Base-by-base conservation (phyloP, 1,139 yeast species). In the Yamadazyma mexicana region DNA sequence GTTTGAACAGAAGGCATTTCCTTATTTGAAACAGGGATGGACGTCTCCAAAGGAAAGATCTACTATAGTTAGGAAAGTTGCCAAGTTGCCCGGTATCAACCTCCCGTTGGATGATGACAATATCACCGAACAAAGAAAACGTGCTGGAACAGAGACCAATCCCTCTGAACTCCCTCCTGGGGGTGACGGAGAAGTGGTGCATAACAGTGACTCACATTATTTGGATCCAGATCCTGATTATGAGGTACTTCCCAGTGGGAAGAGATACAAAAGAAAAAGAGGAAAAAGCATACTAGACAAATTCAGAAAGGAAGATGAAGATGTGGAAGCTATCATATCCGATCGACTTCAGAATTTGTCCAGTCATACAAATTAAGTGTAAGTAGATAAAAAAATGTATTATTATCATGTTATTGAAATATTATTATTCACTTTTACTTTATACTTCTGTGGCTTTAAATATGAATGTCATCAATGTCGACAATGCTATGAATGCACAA, bases 11-110 rank as follows among this genome's bases (percentile, higher is more conserved):
- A 82, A 76, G 34, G 84, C 98, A 0, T 83, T 72, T 52, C 69
- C 69, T 23, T 95, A 89, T 47, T 70, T 92, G 56, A 69, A 74
- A 38, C 94, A 86, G 56, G 87, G 96, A 2, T 88, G 96, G 97
- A 76, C 76, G 1, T 80, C 83, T 71, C 62, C 71, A 16, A 69
- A 64, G 39, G 78, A 77, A 26, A 55, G 60, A 4, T 67, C 74
- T 1, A 39, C 45, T 4, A 49, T 52, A 51, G 39, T 37, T 26
- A 49, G 39, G 26, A 46, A 34, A 29, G 18, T 28, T 8, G 30
- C 43, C 10, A 10, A 10, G 5, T 27, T 33, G 26, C 26, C 28
- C 20, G 49, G 47, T 5, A 14, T 33, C 8, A 34, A 31, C 1
- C 29, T 43, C 15, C 34, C 45, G 31, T 30, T 50, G 22, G 44